These are phyloP conservation scores for Chrysopogon serrulatus DNA, from an alignment of 176 grass and related monocot species.

Conservation along the genomic window DNA sequence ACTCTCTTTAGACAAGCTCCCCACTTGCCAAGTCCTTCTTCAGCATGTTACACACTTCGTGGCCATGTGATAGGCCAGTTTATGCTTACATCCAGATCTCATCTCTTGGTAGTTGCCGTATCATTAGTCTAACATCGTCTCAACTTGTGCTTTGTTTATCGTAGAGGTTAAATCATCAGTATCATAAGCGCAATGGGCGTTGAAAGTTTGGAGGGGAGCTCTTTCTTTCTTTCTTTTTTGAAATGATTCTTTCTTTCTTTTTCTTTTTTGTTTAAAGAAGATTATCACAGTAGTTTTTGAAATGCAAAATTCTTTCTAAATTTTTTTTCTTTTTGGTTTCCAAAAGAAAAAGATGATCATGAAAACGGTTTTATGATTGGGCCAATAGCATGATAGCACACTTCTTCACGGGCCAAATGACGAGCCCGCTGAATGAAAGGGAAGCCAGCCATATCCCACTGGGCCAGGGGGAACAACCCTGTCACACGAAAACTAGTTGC, in stretches of 20 bases:
- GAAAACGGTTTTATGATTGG: too few relatives aligned
- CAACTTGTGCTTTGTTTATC: constrained; percentile 28
- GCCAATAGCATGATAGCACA: not conserved
- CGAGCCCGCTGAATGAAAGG: not conserved
- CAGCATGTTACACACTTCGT: not conserved
- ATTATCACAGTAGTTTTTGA: too few relatives aligned
- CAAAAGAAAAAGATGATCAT: too few relatives aligned
- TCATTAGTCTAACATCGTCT: not conserved
- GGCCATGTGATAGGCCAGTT: constrained; percentile 5
- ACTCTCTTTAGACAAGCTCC: not conserved
- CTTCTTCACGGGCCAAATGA: not conserved
- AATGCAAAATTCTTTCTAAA: too few relatives aligned
- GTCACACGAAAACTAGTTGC: not conserved
- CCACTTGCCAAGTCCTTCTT: not conserved
- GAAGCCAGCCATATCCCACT: not conserved
- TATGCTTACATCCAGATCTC: not conserved
- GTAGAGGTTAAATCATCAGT: not conserved
- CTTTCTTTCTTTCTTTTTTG: not conserved
- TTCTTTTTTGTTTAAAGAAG: too few relatives aligned
- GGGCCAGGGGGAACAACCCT: not conserved
- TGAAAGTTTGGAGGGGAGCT: not conserved
- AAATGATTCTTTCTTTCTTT: not conserved
- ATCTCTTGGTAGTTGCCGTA: not conserved
- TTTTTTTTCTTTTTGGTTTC: too few relatives aligned
- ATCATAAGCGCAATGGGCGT: not conserved